Base-by-base conservation (phyloP, 257 asterid genomes). In the Ilex asprella region DNA sequence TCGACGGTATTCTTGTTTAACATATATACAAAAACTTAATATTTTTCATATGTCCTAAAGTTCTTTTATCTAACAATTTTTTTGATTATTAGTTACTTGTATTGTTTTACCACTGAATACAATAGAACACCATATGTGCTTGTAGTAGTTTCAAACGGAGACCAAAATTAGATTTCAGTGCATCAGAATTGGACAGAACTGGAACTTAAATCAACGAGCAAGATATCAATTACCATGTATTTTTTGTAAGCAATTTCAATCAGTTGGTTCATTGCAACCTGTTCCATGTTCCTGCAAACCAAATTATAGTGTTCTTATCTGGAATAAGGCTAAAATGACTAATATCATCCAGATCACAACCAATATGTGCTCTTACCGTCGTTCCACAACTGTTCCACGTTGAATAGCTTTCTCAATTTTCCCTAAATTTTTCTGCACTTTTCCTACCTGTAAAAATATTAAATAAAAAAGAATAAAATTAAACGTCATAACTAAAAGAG, bases 231-330 rank as follows among this genome's bases (percentile, higher is more conserved):
- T 63, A 69, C 74, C 68, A 47, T 56, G 27, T 21, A 21, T 21
- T 21, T 21, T 35, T 15, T 43, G 70, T 64, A 64, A 32, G 66
- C 61, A 49, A 30, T 58, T 21, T 16, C 39, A 62, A 61, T 55
- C 47, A 59, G 54, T 54, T 51, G 65, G 14, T 64, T 66, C 62
- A 64, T 57, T 27, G 70, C 70, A 16, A 46, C 41, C 59, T 52
- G 52, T 52, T 70, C 75, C 52, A 46, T 15, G n/a, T 32, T 52
- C 61, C 75, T 70, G 66, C 65, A 70, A 30, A 41, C n/a, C 41
- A 43, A 32, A 16, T 69, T 10, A 39, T 15, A 53, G 41, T 58
- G 58, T 6, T 58, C 12, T 57, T 12, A 44, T 69, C 10, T 39
- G 44, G 6, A 56, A 62, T 29, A 41, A 58, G 58, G 27, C 13